A percentile compares a stretch with the other conserved stretches of the same genome.
Evolutionary conservation across 2,329 filamentous ascomycete genomes (phyloP).

Genomic region (Pseudogymnoascus sp.): DNA sequence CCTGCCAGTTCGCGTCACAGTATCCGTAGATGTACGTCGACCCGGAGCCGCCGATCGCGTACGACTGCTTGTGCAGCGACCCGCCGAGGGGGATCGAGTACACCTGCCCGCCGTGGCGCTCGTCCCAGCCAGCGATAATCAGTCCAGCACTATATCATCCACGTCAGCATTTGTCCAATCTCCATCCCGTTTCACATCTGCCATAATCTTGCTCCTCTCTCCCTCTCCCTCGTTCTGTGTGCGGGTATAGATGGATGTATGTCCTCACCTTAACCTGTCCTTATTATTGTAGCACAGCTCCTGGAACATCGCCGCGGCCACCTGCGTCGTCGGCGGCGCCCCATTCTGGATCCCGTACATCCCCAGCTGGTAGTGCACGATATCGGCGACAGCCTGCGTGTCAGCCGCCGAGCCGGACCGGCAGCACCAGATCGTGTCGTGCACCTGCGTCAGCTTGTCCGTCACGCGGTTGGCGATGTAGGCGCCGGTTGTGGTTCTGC

Average conservation of each 20-base stretch:
- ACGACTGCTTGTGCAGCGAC: conserved; percentile 93
- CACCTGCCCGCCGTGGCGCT: conserved; percentile 89
- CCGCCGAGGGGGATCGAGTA: conserved; percentile 96
- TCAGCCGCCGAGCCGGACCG: conserved; percentile 95
- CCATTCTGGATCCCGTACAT: conserved; percentile 87
- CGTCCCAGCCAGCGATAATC: conserved; percentile 97
- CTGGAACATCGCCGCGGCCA: conserved; percentile 91
- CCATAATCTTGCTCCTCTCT: not conserved
- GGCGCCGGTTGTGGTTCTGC: conserved; percentile 90
- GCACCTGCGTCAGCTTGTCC: conserved; percentile 96
- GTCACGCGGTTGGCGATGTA: conserved; percentile 99
- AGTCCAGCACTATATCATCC: conserved; percentile 64
- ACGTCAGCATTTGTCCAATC: conserved; percentile 17
- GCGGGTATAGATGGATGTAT: not conserved
- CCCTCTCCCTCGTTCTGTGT: not conserved
- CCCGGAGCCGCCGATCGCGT: conserved; percentile 90
- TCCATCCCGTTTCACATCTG: not conserved
- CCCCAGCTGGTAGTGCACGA: conserved; percentile 92
- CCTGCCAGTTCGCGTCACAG: conserved; percentile 92
- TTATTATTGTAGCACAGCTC: conserved; percentile 98
- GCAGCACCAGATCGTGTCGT: conserved; percentile 99
- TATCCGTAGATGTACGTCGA: conserved; percentile 99
- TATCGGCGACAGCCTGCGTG: conserved; percentile 95
- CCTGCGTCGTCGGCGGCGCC: conserved; percentile 86
- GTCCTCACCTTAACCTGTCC: conserved; percentile 73